phyloP scores from a whole-genome alignment of 2,329 filamentous ascomycete species.

The Sordariomycetes sp. region DNA sequence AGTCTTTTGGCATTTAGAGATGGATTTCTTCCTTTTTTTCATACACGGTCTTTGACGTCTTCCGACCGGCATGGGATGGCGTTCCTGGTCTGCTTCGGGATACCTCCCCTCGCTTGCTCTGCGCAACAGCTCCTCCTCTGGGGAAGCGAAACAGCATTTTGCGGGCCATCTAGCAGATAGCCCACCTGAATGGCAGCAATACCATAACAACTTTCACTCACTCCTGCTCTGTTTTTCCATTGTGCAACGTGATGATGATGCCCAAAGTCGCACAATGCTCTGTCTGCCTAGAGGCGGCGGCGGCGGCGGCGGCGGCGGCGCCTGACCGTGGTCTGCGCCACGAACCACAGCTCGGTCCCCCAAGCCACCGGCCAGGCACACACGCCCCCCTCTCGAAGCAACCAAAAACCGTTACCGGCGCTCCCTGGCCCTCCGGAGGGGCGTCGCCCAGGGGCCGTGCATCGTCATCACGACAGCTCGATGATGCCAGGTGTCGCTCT shows the following conservation, averaged over 20 bases:
- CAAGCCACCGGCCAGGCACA: too few relatives aligned
- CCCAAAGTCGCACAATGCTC: neutral
- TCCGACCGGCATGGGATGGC: neutral
- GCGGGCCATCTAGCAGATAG: neutral
- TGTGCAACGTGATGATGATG: neutral
- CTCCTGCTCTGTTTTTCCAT: neutral
- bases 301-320: too few relatives aligned
- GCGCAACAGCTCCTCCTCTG: neutral
- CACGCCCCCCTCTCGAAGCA: too few relatives aligned
- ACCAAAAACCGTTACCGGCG: too few relatives aligned
- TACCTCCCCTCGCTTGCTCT: neutral
- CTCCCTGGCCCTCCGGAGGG: too few relatives aligned
- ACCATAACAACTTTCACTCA: conserved; percentile 1
- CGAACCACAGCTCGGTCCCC: neutral
- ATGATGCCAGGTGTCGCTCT: too few relatives aligned
- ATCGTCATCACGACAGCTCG: too few relatives aligned
- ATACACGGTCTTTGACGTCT: neutral
- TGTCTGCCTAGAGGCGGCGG: neutral
- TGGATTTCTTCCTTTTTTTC: neutral
- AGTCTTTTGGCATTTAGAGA: neutral
- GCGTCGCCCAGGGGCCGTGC: too few relatives aligned
- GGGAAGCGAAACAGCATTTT: too few relatives aligned
- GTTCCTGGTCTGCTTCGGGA: neutral
- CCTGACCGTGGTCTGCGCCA: neutral
- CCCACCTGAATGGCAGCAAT: conserved; percentile 4